Conservation (phyloP, 2,329 filamentous ascomycete genomes). For the Hortaea werneckii region DNA sequence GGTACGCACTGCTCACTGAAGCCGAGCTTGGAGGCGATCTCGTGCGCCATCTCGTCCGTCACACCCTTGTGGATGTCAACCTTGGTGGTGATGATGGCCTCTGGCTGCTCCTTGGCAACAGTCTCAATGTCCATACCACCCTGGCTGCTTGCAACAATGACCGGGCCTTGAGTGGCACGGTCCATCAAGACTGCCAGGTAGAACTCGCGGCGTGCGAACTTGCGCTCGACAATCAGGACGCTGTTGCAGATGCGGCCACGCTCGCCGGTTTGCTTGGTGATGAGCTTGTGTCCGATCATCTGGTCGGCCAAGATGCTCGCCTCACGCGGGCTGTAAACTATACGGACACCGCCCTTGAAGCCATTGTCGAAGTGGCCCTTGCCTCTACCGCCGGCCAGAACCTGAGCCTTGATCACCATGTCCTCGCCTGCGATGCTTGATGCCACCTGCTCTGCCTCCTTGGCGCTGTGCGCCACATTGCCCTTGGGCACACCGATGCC, state of each 20-base stretch:
- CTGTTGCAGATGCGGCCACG: conserved; percentile 87
- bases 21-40: conserved; percentile 82
- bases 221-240: conserved; percentile 99
- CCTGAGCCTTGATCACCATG: conserved; percentile 99
- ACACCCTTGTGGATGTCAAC: conserved; percentile 92
- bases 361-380: conserved; percentile 98
- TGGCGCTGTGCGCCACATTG: conserved; percentile 67
- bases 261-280: conserved; percentile 98
- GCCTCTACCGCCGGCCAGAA: conserved; percentile 92
- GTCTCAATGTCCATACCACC: conserved; percentile 99
- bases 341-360: conserved; percentile 94
- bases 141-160: conserved; percentile 96
- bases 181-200: conserved; percentile 99
- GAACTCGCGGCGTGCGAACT: conserved; percentile 97
- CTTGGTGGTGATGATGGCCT: conserved; percentile 87
- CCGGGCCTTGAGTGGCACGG: conserved; percentile 76
- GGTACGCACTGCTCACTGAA: conserved; percentile 98
- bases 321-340: conserved; percentile 94
- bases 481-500: conserved; percentile 89
- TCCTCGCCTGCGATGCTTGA: conserved; percentile 85
- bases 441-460: conserved; percentile 85
- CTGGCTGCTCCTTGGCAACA: conserved; percentile 94
- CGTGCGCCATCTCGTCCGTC: conserved; percentile 85
- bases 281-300: conserved; percentile 99
- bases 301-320: conserved; percentile 97